These are phyloP conservation scores for Sporopachydermia cereana DNA, from an alignment of 1,139 yeast species.

Conservation along the genomic window DNA sequence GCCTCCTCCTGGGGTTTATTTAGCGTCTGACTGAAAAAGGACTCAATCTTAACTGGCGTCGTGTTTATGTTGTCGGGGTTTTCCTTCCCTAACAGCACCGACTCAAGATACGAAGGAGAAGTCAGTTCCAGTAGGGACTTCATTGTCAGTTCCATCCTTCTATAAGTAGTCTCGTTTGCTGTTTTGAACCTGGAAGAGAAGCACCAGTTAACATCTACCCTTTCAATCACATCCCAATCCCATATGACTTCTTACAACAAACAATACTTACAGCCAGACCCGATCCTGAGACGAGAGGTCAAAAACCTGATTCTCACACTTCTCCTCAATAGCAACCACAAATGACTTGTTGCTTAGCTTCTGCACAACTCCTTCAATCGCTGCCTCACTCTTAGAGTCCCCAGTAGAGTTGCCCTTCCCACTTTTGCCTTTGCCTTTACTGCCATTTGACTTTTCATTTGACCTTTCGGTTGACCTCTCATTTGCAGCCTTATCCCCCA, in stretches of 20 bases:
- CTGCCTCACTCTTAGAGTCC: slow-evolving; percentile 14
- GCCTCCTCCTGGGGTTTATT: slow-evolving; percentile 70
- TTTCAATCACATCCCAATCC: slow-evolving; percentile 17
- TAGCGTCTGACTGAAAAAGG: slow-evolving; percentile 39
- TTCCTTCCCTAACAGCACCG: slow-evolving; percentile 18
- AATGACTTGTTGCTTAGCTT: slow-evolving; percentile 36
- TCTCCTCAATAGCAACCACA: slow-evolving; percentile 51
- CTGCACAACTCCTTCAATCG: slow-evolving; percentile 50
- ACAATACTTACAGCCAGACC: slow-evolving; percentile 20
- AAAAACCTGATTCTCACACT: slow-evolving; percentile 24
- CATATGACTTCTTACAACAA: slow-evolving; percentile 11
- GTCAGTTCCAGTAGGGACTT: slow-evolving; percentile 46
- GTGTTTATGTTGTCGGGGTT: slow-evolving; percentile 12
- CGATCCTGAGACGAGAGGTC: slow-evolving; percentile 16
- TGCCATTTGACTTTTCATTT: slow-evolving; percentile 9
- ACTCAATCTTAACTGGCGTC: slow-evolving; percentile 13
- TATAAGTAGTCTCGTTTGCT: slow-evolving; percentile 57
- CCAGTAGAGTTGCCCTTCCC: slow-evolving; percentile 13
- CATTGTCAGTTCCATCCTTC: slow-evolving; percentile 73
- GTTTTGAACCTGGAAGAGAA: neutral
- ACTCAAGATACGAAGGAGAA: slow-evolving; percentile 15
- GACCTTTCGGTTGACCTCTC: slow-evolving; percentile 2
- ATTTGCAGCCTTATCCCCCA: slow-evolving; percentile 12
- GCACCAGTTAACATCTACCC: neutral
- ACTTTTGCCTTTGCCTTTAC: slow-evolving; percentile 12